Conservation (phyloP, 2,329 filamentous ascomycete species). For the Arthrobotrys sinensis region DNA sequence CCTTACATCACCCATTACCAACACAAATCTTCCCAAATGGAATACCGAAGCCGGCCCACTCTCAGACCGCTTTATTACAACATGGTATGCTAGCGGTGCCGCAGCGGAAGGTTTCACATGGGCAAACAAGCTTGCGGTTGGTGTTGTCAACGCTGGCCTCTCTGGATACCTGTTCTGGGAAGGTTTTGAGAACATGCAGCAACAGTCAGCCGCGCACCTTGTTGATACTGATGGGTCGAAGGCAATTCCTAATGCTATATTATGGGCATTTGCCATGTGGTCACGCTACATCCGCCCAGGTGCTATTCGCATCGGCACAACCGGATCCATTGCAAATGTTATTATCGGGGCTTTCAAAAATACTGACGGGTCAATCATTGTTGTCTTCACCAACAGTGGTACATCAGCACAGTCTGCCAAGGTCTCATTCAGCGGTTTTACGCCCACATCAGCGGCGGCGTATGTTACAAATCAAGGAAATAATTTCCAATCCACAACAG, state of each 20-base stretch:
- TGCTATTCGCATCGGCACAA: conserved; percentile 66
- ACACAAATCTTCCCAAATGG: conserved; percentile 70
- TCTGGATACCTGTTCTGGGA: conserved; percentile 74
- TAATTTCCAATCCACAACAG: conserved; percentile 23
- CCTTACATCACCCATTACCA: conserved; percentile 67
- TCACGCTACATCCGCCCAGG: conserved; percentile 67
- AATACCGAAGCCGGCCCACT: conserved; percentile 72
- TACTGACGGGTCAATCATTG: conserved; percentile 65
- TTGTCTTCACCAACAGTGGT: conserved; percentile 67
- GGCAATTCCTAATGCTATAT: conserved; percentile 66
- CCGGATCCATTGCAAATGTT: conserved; percentile 59
- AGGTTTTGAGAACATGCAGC: conserved; percentile 68
- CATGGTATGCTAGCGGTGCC: conserved; percentile 71
- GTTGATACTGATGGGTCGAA: conserved; percentile 64
- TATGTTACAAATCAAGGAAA: conserved; percentile 47
- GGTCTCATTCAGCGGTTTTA: conserved; percentile 59
- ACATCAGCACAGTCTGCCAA: conserved; percentile 60
- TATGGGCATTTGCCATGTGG: conserved; percentile 69
- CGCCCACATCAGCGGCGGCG: conserved; percentile 22
- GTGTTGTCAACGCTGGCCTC: conserved; percentile 70
- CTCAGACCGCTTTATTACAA: conserved; percentile 68
- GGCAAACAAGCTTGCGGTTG: conserved; percentile 72
- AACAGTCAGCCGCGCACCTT: conserved; percentile 65
- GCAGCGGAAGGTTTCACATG: conserved; percentile 73
- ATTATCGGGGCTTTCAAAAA: conserved; percentile 65